Conservation (phyloP, 306 rosid genomes). For the Myrica gale region DNA sequence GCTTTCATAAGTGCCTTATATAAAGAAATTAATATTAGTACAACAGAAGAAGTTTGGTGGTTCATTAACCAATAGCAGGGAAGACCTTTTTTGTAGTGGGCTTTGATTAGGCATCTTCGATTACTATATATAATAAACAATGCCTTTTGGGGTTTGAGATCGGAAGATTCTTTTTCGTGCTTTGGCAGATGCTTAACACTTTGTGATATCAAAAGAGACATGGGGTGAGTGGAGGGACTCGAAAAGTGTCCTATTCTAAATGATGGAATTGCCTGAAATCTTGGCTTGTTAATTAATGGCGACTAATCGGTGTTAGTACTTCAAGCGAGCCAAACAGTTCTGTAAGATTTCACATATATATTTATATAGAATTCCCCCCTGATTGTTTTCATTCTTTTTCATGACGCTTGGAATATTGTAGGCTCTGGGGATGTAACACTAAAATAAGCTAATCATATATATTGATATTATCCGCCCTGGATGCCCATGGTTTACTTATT, state of each 20-base stretch:
- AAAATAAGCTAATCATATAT: too few species aligned
- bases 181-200: constrained; percentile 43
- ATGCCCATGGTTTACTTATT: too few species aligned
- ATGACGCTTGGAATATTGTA: neutral
- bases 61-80: neutral
- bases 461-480: too few species aligned
- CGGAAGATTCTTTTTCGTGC: constrained; percentile 50
- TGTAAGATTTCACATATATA: neutral
- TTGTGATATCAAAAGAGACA: constrained; percentile 28
- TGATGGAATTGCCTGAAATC: too few species aligned
- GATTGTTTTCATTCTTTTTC: neutral
- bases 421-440: neutral
- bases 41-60: neutral
- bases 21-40: neutral
- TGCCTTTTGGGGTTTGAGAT: too few species aligned
- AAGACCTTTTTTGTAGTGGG: neutral
- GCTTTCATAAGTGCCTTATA: neutral
- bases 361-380: neutral
- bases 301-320: neutral
- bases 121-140: too few species aligned
- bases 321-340: neutral
- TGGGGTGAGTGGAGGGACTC: neutral
- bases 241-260: too few species aligned
- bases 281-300: too few species aligned
- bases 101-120: neutral